A percentile compares a stretch with the other conserved stretches of the same genome.
These are phyloP conservation scores for Plasmodium cynomolgi DNA, from an alignment of 169 alveolate genomes.

Conservation along the genomic window DNA sequence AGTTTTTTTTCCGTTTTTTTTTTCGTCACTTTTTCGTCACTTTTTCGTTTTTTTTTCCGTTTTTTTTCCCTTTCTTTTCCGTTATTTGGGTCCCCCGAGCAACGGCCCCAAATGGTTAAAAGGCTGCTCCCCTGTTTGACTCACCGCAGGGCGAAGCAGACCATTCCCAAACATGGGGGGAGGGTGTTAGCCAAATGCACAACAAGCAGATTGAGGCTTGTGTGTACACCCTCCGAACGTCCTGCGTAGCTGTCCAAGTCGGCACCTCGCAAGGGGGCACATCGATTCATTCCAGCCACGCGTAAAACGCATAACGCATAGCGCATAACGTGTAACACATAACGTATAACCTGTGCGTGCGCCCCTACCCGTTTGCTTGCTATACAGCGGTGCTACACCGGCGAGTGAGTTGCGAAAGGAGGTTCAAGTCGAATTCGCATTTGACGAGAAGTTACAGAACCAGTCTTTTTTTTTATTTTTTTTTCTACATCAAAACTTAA, in stretches of 20 bases:
- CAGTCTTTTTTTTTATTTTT: not conserved
- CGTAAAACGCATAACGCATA: no score
- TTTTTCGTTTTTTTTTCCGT: not conserved
- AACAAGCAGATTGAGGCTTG: not conserved
- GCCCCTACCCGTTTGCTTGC: not conserved
- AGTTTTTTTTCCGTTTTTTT: not conserved
- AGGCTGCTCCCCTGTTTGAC: slow-evolving; percentile 1
- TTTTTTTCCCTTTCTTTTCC: not conserved
- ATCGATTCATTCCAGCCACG: not conserved
- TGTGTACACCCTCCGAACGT: not conserved
- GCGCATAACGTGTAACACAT: no score
- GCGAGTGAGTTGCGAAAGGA: not conserved
- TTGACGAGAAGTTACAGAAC: not conserved
- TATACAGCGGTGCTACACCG: not conserved
- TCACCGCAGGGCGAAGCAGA: slow-evolving; percentile 19
- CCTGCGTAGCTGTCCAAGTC: not conserved
- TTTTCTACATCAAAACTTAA: not conserved
- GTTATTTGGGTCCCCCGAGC: not conserved
- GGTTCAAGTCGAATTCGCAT: not conserved
- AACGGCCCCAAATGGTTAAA: not conserved
- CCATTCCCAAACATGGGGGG: not conserved
- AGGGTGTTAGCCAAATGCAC: not conserved
- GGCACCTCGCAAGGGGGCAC: not conserved
- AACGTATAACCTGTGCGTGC: not conserved
- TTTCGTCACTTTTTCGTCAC: not conserved